Evolutionary conservation across 2,329 filamentous ascomycete genomes (phyloP).

Genomic region (Ascochyta clinopodiicola): DNA sequence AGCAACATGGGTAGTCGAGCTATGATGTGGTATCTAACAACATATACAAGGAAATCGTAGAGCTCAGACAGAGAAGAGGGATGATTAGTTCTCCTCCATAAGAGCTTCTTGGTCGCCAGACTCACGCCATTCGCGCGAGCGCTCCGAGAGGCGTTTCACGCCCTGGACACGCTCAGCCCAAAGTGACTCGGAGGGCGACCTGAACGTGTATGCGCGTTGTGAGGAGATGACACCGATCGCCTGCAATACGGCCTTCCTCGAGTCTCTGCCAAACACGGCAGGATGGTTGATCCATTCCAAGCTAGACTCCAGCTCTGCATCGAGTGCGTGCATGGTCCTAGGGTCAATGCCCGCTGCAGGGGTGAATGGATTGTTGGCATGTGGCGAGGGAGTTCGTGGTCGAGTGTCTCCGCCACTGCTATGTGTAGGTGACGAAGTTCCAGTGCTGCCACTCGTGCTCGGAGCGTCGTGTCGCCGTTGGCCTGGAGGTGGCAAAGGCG

Average conservation of each 20-base stretch:
- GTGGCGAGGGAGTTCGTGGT: constrained; percentile 47
- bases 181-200: constrained; percentile 84
- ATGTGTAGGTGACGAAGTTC: constrained; percentile 50
- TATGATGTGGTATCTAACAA: constrained; percentile 22
- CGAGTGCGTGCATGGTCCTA: constrained; percentile 81
- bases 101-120: constrained; percentile 74
- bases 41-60: constrained; percentile 26
- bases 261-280: constrained; percentile 91
- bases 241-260: constrained; percentile 92
- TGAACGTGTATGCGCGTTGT: constrained; percentile 91
- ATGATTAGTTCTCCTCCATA: constrained; percentile 57
- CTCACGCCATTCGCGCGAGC: constrained; percentile 91
- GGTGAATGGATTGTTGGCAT: constrained; percentile 57
- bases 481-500: constrained; percentile 77
- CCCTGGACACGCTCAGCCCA: constrained; percentile 86
- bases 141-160: constrained; percentile 80
- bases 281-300: constrained; percentile 98
- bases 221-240: constrained; percentile 96
- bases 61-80: constrained; percentile 9
- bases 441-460: constrained; percentile 47
- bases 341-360: constrained; percentile 80
- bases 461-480: constrained; percentile 48
- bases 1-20: constrained; percentile 16
- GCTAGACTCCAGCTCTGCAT: constrained; percentile 86
- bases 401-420: constrained; percentile 43